Percentiles rank a stretch among this genome's conserved stretches.
These are phyloP conservation scores for Suillus decipiens DNA, from an alignment of 768 basidiomycete species.

Conservation along the genomic window DNA sequence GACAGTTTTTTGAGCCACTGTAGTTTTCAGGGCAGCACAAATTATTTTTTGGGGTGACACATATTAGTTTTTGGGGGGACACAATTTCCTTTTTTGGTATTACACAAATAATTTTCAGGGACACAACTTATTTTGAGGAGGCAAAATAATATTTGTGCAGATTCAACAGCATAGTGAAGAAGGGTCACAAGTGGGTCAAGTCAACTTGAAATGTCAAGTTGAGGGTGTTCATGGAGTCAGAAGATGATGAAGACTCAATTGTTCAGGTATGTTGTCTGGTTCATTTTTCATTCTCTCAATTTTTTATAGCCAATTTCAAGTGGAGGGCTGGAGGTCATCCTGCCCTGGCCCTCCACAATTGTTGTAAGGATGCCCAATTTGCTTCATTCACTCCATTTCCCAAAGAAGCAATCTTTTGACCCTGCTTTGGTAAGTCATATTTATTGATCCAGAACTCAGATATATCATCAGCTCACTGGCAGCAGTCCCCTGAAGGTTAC, in stretches of 20 bases:
- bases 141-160: no score
- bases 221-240: neutral
- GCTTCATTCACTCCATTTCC: neutral
- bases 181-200: neutral
- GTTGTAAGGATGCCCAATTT: rapidly evolving
- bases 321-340: neutral
- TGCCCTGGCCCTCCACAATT: neutral
- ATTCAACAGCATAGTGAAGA: no score
- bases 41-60: no score
- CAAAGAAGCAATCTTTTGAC: neutral
- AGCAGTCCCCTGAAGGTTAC: no score
- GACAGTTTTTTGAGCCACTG: no score
- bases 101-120: no score
- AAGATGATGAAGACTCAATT: neutral
- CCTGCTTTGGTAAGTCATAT: neutral
- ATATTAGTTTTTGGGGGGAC: no score
- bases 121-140: no score
- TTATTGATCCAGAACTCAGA: neutral
- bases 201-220: neutral
- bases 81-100: no score
- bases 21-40: no score
- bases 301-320: neutral
- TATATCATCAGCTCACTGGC: no score
- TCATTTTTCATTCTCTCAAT: neutral
- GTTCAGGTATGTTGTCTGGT: neutral